These are phyloP conservation scores for Cydonia oblonga DNA, from an alignment of 331 rosid species.

Conservation along the genomic window DNA sequence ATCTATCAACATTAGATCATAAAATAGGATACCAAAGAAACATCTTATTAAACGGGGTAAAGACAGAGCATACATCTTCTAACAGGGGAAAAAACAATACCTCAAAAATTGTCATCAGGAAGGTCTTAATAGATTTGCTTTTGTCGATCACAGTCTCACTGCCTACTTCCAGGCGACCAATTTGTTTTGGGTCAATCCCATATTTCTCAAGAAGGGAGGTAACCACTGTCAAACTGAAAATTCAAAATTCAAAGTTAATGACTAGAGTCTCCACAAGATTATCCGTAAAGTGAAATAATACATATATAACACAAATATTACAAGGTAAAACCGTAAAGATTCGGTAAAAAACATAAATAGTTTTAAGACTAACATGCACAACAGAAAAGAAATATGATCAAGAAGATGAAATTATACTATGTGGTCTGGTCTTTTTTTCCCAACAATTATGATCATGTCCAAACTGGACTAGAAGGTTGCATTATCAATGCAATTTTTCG, in stretches of 20 bases:
- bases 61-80: background rate
- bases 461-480: background rate
- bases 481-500: background rate
- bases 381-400: background rate
- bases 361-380: background rate
- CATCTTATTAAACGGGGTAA: background rate
- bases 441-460: background rate
- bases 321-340: no score
- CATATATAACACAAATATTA: background rate
- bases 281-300: background rate
- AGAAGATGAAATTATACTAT: background rate
- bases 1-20: background rate
- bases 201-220: conserved; percentile 79
- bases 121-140: conserved; percentile 97
- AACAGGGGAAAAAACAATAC: conserved; percentile 16
- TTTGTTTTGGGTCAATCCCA: conserved; percentile 75
- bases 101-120: conserved; percentile 97
- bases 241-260: conserved; percentile 21
- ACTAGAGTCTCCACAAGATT: conserved; percentile 1
- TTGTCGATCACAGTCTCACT: conserved; percentile 99
- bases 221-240: conserved; percentile 87
- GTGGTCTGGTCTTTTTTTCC: background rate
- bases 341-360: background rate
- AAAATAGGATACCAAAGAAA: background rate
- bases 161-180: conserved; percentile 98